phyloP scores from a whole-genome alignment of 83 land plant genomes.

The Larix sibirica region DNA sequence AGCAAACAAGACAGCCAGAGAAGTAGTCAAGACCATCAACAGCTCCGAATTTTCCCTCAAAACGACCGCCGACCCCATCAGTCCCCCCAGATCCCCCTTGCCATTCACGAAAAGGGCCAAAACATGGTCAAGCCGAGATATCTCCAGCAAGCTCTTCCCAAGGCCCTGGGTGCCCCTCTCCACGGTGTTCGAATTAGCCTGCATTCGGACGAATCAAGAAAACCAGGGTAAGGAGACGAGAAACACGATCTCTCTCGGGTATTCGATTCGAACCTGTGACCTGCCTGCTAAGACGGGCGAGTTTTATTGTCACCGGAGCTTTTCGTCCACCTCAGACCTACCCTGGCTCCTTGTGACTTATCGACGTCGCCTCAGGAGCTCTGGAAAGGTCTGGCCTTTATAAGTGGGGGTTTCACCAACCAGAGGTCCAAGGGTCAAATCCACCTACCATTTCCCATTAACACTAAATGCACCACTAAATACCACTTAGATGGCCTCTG shows the following conservation, averaged over 20 bases:
- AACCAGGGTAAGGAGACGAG: neutral
- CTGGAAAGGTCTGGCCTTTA: too few species aligned
- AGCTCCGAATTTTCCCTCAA: slow-evolving; percentile 33
- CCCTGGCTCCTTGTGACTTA: neutral
- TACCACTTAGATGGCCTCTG: neutral
- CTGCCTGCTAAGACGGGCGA: neutral
- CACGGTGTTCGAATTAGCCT: neutral
- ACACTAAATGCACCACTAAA: neutral
- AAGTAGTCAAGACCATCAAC: slow-evolving; percentile 41
- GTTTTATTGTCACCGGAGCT: neutral
- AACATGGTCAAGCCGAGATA: neutral
- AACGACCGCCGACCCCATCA: slow-evolving; percentile 15
- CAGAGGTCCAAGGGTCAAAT: slow-evolving; percentile 13
- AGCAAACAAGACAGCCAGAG: slow-evolving; percentile 54
- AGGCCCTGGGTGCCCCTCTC: neutral
- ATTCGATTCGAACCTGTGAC: neutral
- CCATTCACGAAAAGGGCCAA: neutral
- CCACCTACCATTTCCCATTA: neutral
- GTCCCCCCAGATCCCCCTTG: slow-evolving; percentile 11
- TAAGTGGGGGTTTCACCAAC: neutral
- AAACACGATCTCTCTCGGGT: neutral
- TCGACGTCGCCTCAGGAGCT: too few species aligned
- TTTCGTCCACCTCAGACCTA: neutral
- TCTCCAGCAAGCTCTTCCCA: slow-evolving; percentile 14
- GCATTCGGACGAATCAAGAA: neutral